phyloP scores from a whole-genome alignment of 371 early-diverging fungal species.

The Mortierella sp. region DNA sequence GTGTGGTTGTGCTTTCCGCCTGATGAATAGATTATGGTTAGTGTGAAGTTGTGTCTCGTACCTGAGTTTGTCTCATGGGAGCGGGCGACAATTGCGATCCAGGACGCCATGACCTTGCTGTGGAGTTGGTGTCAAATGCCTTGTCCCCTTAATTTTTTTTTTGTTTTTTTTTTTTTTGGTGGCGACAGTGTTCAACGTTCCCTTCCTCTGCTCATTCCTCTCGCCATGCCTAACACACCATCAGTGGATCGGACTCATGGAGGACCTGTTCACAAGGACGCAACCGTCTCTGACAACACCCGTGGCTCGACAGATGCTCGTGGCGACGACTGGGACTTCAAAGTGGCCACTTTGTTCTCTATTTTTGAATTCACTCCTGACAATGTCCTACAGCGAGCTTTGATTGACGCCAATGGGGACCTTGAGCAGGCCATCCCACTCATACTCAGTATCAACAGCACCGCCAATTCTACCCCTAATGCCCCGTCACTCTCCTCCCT shows the following conservation, averaged over 20 bases:
- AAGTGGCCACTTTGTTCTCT: constrained; percentile 44
- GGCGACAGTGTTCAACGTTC: too few relatives aligned
- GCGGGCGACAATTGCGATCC: too few relatives aligned
- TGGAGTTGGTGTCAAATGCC: too few relatives aligned
- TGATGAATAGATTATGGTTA: too few relatives aligned
- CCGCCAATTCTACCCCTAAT: not conserved
- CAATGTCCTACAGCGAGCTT: constrained; percentile 20
- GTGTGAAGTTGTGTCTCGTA: too few relatives aligned
- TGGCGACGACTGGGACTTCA: constrained; percentile 31
- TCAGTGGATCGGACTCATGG: not conserved
- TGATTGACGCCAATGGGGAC: constrained; percentile 25
- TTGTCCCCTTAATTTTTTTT: too few relatives aligned
- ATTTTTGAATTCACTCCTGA: constrained; percentile 43
- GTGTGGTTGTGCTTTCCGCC: too few relatives aligned
- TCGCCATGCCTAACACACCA: not conserved
- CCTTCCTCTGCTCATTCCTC: not conserved
- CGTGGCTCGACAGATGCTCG: not conserved
- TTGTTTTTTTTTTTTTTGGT: too few relatives aligned
- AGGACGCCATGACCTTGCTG: too few relatives aligned
- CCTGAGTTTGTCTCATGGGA: too few relatives aligned
- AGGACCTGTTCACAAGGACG: not conserved
- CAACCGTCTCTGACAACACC: not conserved
- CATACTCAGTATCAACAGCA: constrained; percentile 25
- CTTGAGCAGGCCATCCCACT: constrained; percentile 44
- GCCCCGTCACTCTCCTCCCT: not conserved